Evolutionary conservation across 2,329 filamentous ascomycete genomes (phyloP), one percentile per base, ranked within the genome.

Genomic region (Geosmithia morbida): DNA sequence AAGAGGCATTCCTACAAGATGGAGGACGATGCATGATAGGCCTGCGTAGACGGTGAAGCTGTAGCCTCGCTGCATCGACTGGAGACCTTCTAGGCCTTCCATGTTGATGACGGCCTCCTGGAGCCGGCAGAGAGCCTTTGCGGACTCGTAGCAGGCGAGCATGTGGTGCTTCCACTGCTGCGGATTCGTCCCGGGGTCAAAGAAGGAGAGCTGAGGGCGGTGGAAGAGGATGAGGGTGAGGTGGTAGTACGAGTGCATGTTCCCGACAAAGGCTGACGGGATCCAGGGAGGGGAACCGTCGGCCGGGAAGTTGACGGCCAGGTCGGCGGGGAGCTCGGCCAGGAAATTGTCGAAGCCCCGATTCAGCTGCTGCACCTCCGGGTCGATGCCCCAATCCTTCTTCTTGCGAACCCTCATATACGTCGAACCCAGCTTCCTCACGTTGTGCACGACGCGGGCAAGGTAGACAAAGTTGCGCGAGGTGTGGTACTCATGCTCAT

Each of bases 41-140:
- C 95, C 80, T 48, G 83, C 81, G 59, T 97, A 97, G n/a, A 97
- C 87, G 6, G 87, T 87, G 58, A 95, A 97, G 63, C 89, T 95
- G 60, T 94, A 88, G 40, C 90, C 90, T 54, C 90, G 77, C 57
- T 90, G 83, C 90, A 96, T 96, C 65, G 83, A 94, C 55, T 92
- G 74, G 16, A 97, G 70, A 1, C 89, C 90, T 16, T 77, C 77
- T 50, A 95, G 68, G 2, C 88, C 87, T 61, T 82, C 94, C 0
- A 77, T 75, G 47, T 83, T 75, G 49, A 94, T 59, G 37, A 94
- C 79, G 2, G 83, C 83, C 64, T 97, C 90, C 59, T 96, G 88
- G 6, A 96, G 65, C 50, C 85, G 81, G 63, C 89, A 96, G 46
- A 97, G 73, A 41, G 76, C 77, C 63, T 92, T 94, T 40, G 90